Evolutionary conservation across 495 filamentous ascomycete species (phyloP).

Genomic region (Patellaria atrata): DNA sequence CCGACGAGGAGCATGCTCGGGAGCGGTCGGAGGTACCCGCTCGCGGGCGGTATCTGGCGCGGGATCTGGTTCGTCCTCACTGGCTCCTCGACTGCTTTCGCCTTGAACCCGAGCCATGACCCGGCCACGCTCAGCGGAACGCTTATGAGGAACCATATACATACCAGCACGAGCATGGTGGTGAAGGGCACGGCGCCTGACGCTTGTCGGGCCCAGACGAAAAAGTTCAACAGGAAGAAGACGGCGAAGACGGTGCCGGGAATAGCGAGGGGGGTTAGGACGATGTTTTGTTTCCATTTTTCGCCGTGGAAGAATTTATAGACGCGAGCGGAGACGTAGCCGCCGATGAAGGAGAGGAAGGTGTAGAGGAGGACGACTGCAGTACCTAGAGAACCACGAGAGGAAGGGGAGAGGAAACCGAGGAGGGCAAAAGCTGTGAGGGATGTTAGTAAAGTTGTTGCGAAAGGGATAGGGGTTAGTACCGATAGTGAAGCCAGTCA

Average conservation of each 20-base stretch:
- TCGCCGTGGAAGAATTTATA: slow-evolving; percentile 92
- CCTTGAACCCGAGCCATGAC: slow-evolving; percentile 82
- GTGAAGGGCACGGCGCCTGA: slow-evolving; percentile 91
- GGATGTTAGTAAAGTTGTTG: slow-evolving; percentile 4
- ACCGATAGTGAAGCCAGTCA: slow-evolving; percentile 84
- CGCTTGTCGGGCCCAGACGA: slow-evolving; percentile 81
- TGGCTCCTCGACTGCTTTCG: slow-evolving; percentile 52
- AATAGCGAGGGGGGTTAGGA: slow-evolving; percentile 70
- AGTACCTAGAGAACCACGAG: slow-evolving; percentile 82
- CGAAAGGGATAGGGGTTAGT: neutral
- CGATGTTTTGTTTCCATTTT: slow-evolving; percentile 85
- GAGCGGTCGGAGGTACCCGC: slow-evolving; percentile 65
- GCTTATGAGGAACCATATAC: slow-evolving; percentile 94
- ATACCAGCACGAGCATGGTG: slow-evolving; percentile 84
- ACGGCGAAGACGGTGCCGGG: slow-evolving; percentile 73
- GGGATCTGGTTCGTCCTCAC: slow-evolving; percentile 97
- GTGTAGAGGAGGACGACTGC: slow-evolving; percentile 88
- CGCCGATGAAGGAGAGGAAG: slow-evolving; percentile 80
- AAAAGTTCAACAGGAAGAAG: slow-evolving; percentile 92
- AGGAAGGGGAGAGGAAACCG: slow-evolving; percentile 87
- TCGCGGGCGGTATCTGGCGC: slow-evolving; percentile 76
- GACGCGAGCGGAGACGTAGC: slow-evolving; percentile 73
- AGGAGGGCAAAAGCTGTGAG: slow-evolving; percentile 63
- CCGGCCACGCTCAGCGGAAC: slow-evolving; percentile 81
- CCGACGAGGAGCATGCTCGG: slow-evolving; percentile 83